Conservation (phyloP, 768 basidiomycete genomes). For the Chalciporus pseudorubinellus region DNA sequence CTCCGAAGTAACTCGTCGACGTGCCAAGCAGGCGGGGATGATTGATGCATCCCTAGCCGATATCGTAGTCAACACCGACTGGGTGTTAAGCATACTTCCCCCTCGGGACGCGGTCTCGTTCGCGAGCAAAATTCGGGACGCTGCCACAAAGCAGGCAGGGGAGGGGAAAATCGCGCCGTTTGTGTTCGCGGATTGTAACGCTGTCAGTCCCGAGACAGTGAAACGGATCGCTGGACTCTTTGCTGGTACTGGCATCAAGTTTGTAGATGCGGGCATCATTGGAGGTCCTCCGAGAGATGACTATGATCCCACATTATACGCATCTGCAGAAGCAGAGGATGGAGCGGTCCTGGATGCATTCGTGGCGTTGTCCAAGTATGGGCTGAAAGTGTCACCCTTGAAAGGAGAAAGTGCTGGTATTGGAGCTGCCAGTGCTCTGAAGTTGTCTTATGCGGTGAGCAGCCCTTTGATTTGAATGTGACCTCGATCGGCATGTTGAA, state of each 20-base stretch:
- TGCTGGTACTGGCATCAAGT: constrained; percentile 34
- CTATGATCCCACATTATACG: constrained; percentile 57
- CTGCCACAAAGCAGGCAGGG: neutral
- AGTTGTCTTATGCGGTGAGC: constrained; percentile 62
- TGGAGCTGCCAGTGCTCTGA: constrained; percentile 60
- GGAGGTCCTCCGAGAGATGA: constrained; percentile 50
- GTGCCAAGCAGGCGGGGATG: constrained; percentile 54
- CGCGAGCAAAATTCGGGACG: constrained; percentile 33
- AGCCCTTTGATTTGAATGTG: neutral
- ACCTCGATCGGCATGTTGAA: neutral
- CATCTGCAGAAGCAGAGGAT: constrained; percentile 39
- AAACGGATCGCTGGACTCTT: constrained; percentile 49
- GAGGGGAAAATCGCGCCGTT: constrained; percentile 9
- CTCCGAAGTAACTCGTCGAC: constrained; percentile 47
- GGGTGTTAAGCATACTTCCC: constrained; percentile 58
- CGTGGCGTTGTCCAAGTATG: constrained; percentile 38
- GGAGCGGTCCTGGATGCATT: constrained; percentile 38
- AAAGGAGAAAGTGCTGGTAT: constrained; percentile 47
- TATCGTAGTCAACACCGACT: constrained; percentile 36
- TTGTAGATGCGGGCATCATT: constrained; percentile 58
- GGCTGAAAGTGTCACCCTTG: constrained; percentile 45
- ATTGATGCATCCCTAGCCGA: constrained; percentile 37
- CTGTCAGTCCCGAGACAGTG: constrained; percentile 51
- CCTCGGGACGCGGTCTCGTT: constrained; percentile 51
- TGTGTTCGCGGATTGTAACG: constrained; percentile 57